phyloP scores from a whole-genome alignment of 129 eudicot genomes.

The Erigeron canadensis region DNA sequence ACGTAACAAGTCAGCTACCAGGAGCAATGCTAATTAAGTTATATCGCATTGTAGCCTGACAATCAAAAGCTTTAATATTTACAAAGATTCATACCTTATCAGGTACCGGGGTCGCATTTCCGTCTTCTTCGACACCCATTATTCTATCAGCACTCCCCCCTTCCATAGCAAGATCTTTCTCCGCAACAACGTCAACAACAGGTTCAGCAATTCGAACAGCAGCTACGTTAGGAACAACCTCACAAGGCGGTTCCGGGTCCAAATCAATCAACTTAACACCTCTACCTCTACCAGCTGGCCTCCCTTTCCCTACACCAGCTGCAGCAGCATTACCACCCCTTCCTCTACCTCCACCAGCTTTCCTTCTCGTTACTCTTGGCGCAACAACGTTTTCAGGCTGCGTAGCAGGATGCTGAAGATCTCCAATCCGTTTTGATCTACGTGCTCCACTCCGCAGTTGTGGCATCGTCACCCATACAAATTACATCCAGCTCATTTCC shows the following conservation, averaged over 20 bases:
- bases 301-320: constrained; percentile 62
- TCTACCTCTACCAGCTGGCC: constrained; percentile 82
- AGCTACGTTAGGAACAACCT: constrained; percentile 53
- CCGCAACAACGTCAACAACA: constrained; percentile 50
- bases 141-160: constrained; percentile 82
- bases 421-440: constrained; percentile 97
- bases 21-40: not conserved
- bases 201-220: constrained; percentile 57
- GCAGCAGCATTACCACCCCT: constrained; percentile 72
- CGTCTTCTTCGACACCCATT: constrained; percentile 81
- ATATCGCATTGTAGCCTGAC: constrained; percentile 11
- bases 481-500: constrained; percentile 55
- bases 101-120: constrained; percentile 83
- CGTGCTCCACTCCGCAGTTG: constrained; percentile 99
- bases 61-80: constrained; percentile 13
- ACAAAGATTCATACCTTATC: constrained; percentile 62
- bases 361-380: constrained; percentile 63
- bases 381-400: constrained; percentile 60
- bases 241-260: constrained; percentile 78
- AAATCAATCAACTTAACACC: constrained; percentile 87
- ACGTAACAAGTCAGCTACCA: not conserved
- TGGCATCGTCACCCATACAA: constrained; percentile 99
- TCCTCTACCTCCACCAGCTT: constrained; percentile 90
- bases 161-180: constrained; percentile 79
- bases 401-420: constrained; percentile 74